A percentile compares a stretch with the other conserved stretches of the same genome.
phyloP scores from a whole-genome alignment of 305 asterid genomes.

The Rubia peregrina region DNA sequence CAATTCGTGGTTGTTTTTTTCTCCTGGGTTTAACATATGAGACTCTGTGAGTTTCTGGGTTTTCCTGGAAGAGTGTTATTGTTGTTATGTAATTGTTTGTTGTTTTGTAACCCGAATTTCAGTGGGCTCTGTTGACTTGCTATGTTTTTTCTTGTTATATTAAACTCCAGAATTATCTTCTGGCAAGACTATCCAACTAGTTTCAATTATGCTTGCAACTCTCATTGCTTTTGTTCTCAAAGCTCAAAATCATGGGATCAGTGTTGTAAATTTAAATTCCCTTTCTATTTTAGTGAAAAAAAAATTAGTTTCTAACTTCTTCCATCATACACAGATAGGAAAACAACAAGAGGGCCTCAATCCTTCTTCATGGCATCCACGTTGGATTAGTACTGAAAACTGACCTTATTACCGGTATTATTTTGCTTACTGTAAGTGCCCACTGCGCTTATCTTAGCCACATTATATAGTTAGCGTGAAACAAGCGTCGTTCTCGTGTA shows the following conservation, averaged over 20 bases:
- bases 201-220: constrained; percentile 65
- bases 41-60: too few species aligned
- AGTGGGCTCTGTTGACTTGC: too few species aligned
- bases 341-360: constrained; percentile 65
- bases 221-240: constrained; percentile 54
- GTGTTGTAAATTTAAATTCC: constrained; percentile 36
- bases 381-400: constrained; percentile 65
- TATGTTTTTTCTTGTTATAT: too few species aligned
- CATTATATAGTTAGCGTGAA: too few species aligned
- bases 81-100: too few species aligned
- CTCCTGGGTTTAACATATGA: too few species aligned
- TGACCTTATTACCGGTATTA: constrained; percentile 68
- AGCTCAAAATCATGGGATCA: constrained; percentile 77
- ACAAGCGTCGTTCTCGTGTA: background rate
- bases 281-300: background rate
- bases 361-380: constrained; percentile 67
- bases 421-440: constrained; percentile 64
- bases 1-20: too few species aligned
- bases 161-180: too few species aligned
- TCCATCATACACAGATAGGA: constrained; percentile 50
- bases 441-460: too few species aligned
- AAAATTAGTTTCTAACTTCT: background rate
- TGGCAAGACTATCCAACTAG: constrained; percentile 14
- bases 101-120: too few species aligned
- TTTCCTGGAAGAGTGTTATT: too few species aligned